These are phyloP conservation scores for Chrysochromulina tobinii DNA, from an alignment of 78 protist species.

Conservation along the genomic window DNA sequence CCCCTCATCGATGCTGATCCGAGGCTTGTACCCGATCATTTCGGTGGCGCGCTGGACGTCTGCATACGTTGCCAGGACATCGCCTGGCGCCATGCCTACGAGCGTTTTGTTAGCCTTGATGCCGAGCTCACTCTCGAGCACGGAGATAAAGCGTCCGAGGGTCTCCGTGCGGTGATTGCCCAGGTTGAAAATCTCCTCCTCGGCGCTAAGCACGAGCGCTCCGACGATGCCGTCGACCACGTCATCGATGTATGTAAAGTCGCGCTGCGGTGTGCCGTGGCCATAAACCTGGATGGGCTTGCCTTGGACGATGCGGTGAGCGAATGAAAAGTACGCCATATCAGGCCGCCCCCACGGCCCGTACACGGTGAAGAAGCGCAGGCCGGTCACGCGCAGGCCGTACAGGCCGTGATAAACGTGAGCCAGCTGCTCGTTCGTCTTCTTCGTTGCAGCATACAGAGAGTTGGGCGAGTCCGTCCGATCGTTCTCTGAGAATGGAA, in stretches of 20 bases:
- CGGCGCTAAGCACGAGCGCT: constrained; percentile 9
- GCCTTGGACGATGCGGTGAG: background rate
- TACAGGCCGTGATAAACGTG: constrained; percentile 52
- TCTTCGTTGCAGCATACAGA: constrained; percentile 67
- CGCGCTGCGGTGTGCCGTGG: constrained; percentile 35
- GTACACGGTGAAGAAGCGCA: constrained; percentile 74
- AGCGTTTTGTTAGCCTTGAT: too few species aligned
- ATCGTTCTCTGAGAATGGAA: constrained; percentile 39
- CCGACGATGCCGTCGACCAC: constrained; percentile 44
- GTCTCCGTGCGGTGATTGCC: constrained; percentile 29
- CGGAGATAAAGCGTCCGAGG: too few species aligned
- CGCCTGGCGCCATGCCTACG: too few species aligned
- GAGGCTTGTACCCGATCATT: background rate
- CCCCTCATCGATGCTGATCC: background rate
- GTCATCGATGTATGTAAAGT: constrained; percentile 60
- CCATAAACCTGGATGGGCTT: background rate
- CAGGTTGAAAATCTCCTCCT: constrained; percentile 50
- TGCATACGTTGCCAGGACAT: too few species aligned
- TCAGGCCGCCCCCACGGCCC: constrained; percentile 75
- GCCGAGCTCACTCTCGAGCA: too few species aligned
- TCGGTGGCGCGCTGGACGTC: background rate
- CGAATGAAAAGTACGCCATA: constrained; percentile 55
- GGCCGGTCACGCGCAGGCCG: constrained; percentile 33
- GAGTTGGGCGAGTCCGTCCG: constrained; percentile 36
- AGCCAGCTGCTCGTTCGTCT: background rate